Evolutionary conservation across 225 moss, liverwort and hornwort genomes (phyloP).

Genomic region (Marchantia polymorpha): DNA sequence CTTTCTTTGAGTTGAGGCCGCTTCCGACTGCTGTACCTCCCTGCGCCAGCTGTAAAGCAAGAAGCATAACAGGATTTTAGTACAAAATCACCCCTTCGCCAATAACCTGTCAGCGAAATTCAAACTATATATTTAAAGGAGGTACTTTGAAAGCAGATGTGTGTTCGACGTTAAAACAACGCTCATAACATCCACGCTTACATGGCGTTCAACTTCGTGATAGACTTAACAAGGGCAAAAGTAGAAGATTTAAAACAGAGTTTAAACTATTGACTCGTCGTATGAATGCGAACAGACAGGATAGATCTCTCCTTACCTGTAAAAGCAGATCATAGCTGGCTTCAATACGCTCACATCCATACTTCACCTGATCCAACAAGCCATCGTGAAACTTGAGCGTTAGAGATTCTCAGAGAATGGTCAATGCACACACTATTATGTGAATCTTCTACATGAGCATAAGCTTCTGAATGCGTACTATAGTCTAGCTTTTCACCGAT

Average conservation of each 20-base stretch:
- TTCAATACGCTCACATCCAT: constrained; percentile 33
- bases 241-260: neutral
- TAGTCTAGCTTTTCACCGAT: too few relatives aligned
- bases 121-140: too few relatives aligned
- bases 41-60: constrained; percentile 76
- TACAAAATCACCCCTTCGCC: neutral
- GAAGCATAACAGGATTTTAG: neutral
- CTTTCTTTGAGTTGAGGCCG: constrained; percentile 86
- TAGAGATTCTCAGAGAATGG: neutral
- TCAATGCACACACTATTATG: neutral
- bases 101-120: too few relatives aligned
- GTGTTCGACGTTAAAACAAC: neutral
- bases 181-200: neutral
- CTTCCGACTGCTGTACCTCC: constrained; percentile 99
- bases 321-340: constrained; percentile 37
- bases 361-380: constrained; percentile 34
- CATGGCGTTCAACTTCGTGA: neutral
- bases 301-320: constrained; percentile 27
- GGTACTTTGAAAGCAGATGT: neutral
- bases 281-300: neutral
- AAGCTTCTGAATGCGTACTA: neutral
- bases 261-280: neutral
- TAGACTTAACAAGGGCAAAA: neutral
- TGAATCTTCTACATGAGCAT: neutral
- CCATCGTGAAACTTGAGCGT: neutral